Percentiles rank a stretch among this genome's conserved stretches.
These are phyloP conservation scores for Solanum chaucha DNA, from an alignment of 257 asterid species.

Conservation along the genomic window DNA sequence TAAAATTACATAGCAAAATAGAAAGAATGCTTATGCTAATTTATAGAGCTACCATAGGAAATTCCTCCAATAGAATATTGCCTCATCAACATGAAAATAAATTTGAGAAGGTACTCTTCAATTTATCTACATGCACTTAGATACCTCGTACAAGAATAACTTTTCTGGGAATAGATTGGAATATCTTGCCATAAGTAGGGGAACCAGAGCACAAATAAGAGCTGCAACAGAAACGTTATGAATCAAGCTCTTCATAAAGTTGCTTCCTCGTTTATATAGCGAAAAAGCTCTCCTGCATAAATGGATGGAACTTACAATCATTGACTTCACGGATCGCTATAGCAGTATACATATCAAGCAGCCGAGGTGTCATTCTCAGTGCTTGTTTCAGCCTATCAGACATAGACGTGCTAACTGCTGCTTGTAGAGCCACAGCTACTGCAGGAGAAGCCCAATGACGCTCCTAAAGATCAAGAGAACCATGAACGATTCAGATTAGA, in stretches of 20 bases:
- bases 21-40: not conserved
- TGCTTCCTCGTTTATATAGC: not conserved
- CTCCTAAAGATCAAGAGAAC: constrained; percentile 41
- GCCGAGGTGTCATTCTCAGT: constrained; percentile 63
- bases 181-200: constrained; percentile 70
- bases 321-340: constrained; percentile 58
- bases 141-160: constrained; percentile 68
- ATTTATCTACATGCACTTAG: not conserved
- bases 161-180: constrained; percentile 82
- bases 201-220: constrained; percentile 72
- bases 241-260: constrained; percentile 4
- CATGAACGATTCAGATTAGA: not conserved
- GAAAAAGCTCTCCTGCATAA: not conserved
- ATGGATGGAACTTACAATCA: constrained; percentile 39
- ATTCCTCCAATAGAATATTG: not conserved
- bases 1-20: not conserved
- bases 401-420: constrained; percentile 46
- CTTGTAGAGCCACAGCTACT: constrained; percentile 73
- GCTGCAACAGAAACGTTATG: constrained; percentile 39
- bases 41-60: not conserved
- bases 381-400: constrained; percentile 78
- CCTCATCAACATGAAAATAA: not conserved
- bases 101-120: not conserved
- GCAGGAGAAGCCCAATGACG: constrained; percentile 97
- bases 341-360: constrained; percentile 64